These are phyloP conservation scores for Erysimum pusillum DNA, from an alignment of 441 rosid species.

Conservation along the genomic window DNA sequence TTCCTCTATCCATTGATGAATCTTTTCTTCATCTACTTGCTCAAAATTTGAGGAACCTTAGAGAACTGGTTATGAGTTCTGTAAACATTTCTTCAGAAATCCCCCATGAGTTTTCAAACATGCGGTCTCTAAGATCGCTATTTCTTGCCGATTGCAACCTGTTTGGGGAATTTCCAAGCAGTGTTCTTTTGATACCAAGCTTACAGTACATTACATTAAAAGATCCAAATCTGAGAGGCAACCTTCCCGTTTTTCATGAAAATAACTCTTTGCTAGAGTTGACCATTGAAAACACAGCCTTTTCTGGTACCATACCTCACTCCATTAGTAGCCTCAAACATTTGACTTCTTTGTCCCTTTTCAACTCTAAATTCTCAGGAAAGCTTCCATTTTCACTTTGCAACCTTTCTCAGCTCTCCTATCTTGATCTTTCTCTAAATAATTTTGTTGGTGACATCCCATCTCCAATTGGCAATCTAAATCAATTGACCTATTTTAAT, in stretches of 20 bases:
- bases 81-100: not conserved
- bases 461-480: not conserved
- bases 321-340: not conserved
- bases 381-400: not conserved
- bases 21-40: not conserved
- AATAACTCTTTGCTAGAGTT: slow-evolving; percentile 12
- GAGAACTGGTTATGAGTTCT: not conserved
- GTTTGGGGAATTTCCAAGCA: not conserved
- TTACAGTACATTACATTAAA: not conserved
- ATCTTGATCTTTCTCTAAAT: not conserved
- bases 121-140: not conserved
- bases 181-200: not conserved
- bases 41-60: not conserved
- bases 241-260: not conserved
- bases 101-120: not conserved
- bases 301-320: not conserved
- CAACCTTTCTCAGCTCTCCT: not conserved
- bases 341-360: slow-evolving; percentile 18
- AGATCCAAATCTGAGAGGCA: not conserved
- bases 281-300: slow-evolving; percentile 12
- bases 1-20: not conserved
- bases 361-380: not conserved
- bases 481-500: not conserved
- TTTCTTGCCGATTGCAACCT: not conserved
- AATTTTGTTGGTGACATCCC: not conserved